Evolutionary conservation across 805 yeast species (phyloP).

Genomic region (Lipomyces spencermartinsiae): DNA sequence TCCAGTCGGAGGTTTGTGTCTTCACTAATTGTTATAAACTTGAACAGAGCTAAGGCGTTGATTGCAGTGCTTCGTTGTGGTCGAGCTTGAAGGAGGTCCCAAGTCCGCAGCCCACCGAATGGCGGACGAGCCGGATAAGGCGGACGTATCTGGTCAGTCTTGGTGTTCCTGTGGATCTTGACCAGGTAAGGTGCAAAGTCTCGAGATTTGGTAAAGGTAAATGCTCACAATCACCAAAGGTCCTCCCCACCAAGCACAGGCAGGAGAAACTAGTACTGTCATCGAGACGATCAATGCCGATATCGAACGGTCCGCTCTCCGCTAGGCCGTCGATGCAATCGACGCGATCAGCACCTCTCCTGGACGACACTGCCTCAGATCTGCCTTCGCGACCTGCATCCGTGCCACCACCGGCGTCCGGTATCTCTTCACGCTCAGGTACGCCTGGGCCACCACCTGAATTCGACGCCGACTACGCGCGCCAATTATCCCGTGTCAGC

Average conservation of each 20-base stretch:
- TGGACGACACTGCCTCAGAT: not conserved
- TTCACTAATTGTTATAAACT: not conserved
- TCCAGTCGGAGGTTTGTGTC: slow-evolving; percentile 13
- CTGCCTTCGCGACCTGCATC: slow-evolving; percentile 3
- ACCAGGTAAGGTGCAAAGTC: slow-evolving; percentile 49
- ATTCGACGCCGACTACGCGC: slow-evolving; percentile 37
- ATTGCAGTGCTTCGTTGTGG: slow-evolving; percentile 45
- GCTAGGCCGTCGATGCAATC: not conserved
- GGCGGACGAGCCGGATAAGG: slow-evolving; percentile 72
- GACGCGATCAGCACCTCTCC: not conserved
- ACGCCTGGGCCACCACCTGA: slow-evolving; percentile 21
- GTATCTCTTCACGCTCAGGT: slow-evolving; percentile 6
- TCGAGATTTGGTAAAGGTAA: not conserved
- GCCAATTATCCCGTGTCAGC: slow-evolving; percentile 45
- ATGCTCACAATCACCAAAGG: slow-evolving; percentile 5
- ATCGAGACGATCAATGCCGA: slow-evolving; percentile 1
- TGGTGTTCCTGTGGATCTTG: slow-evolving; percentile 76
- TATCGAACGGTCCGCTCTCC: not conserved
- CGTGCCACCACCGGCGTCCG: not conserved
- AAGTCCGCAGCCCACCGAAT: slow-evolving; percentile 63
- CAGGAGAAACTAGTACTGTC: slow-evolving; percentile 41
- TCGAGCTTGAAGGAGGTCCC: slow-evolving; percentile 57
- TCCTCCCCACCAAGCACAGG: slow-evolving; percentile 46
- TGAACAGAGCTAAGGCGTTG: not conserved
- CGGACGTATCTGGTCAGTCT: slow-evolving; percentile 66